A percentile compares a stretch with the other conserved stretches of the same genome.
These are phyloP conservation scores for Stylosanthes scabra DNA, from an alignment of 331 rosid genomes.

Conservation along the genomic window DNA sequence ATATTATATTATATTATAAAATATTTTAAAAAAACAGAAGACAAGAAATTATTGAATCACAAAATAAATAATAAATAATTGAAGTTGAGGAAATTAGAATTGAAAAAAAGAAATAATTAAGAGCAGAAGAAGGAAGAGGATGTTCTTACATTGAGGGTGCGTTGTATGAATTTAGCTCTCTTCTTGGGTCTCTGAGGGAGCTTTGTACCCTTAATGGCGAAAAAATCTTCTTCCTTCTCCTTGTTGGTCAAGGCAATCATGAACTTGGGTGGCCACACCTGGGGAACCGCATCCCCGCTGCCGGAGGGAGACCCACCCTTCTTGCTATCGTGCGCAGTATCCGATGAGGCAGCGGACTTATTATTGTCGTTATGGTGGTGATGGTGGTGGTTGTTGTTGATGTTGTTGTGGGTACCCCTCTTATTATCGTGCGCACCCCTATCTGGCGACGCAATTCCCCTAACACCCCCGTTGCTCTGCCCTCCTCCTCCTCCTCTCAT, in stretches of 20 bases:
- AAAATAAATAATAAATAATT: background rate
- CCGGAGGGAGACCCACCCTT: slow-evolving; percentile 94
- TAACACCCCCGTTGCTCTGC: slow-evolving; percentile 72
- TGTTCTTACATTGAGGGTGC: slow-evolving; percentile 87
- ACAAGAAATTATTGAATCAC: background rate
- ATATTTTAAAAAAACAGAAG: background rate
- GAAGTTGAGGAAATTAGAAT: slow-evolving; percentile 4
- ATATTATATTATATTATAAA: too few relatives aligned
- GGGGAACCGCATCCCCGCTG: slow-evolving; percentile 74
- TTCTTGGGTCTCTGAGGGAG: slow-evolving; percentile 94
- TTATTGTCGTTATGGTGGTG: slow-evolving; percentile 46
- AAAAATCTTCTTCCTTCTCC: slow-evolving; percentile 97
- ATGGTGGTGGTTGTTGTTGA: slow-evolving; percentile 25
- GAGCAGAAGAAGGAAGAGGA: background rate
- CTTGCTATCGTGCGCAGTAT: slow-evolving; percentile 93
- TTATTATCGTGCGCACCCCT: slow-evolving; percentile 94
- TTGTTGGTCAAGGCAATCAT: slow-evolving; percentile 94
- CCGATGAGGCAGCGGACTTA: slow-evolving; percentile 86
- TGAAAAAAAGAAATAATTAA: background rate
- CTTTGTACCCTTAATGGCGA: slow-evolving; percentile 90
- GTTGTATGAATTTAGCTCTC: slow-evolving; percentile 87
- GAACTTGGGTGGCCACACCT: slow-evolving; percentile 97
- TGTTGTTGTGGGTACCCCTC: slow-evolving; percentile 53
- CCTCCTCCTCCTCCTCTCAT: slow-evolving; percentile 80
- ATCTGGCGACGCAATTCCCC: slow-evolving; percentile 90